These are phyloP conservation scores for Themeda triandra DNA, from an alignment of 176 grass and related monocot species.

Conservation along the genomic window DNA sequence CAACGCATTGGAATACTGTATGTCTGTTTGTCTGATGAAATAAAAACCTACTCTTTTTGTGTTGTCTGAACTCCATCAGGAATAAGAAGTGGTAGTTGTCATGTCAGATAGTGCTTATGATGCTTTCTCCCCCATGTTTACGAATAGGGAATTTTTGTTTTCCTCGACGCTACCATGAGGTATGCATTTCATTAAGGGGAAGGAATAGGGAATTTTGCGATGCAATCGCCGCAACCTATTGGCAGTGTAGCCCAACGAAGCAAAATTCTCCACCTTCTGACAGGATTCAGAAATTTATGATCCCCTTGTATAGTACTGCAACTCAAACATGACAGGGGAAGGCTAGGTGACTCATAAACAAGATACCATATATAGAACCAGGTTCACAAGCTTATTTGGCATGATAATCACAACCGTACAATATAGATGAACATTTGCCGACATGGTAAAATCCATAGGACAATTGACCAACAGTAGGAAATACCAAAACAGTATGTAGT, in stretches of 20 bases:
- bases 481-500: background rate
- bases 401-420: slow-evolving; percentile 7
- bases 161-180: too few species aligned
- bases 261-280: background rate
- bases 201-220: background rate
- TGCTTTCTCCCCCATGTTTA: background rate
- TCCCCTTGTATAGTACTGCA: too few species aligned
- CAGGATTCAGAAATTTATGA: too few species aligned
- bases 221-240: background rate
- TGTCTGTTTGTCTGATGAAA: background rate
- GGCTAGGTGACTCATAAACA: background rate
- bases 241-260: background rate
- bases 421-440: background rate
- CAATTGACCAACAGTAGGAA: background rate
- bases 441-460: slow-evolving; percentile 13
- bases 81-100: background rate
- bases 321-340: too few species aligned
- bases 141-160: too few species aligned
- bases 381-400: slow-evolving; percentile 18
- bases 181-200: too few species aligned
- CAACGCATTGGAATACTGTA: background rate
- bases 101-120: background rate
- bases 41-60: background rate
- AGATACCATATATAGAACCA: background rate
- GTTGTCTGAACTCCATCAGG: background rate